Conservation (phyloP, 768 basidiomycete genomes). For the Coprinellus aureogranulatus region DNA sequence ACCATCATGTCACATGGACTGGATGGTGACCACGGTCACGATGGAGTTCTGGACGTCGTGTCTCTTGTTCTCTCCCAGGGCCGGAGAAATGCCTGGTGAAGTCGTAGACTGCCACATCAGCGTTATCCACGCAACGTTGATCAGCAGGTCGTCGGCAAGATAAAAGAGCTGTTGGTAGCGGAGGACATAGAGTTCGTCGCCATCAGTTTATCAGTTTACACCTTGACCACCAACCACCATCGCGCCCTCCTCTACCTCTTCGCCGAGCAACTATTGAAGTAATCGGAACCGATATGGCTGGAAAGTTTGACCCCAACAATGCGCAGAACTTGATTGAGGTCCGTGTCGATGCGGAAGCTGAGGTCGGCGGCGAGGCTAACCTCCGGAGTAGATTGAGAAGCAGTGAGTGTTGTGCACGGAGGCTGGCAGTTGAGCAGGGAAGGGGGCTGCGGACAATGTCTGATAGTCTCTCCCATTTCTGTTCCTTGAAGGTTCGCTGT, state of each 20-base stretch:
- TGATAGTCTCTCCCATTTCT: not conserved
- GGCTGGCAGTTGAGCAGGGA: not conserved
- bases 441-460: not conserved
- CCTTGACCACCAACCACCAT: too few relatives aligned
- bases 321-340: conserved; percentile 93
- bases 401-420: conserved; percentile 57
- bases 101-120: too few relatives aligned
- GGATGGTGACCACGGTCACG: too few relatives aligned
- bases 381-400: conserved; percentile 78
- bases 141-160: too few relatives aligned
- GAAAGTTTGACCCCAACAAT: conserved; percentile 79
- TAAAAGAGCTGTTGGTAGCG: too few relatives aligned
- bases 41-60: too few relatives aligned
- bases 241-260: not conserved
- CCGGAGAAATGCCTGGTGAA: too few relatives aligned
- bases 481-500: conserved; percentile 70
- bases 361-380: not conserved
- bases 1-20: too few relatives aligned
- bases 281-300: conserved; percentile 36
- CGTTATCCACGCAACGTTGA: too few relatives aligned
- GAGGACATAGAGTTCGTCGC: too few relatives aligned
- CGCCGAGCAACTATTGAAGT: conserved; percentile 2
- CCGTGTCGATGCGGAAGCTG: not conserved
- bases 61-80: too few relatives aligned
- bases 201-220: too few relatives aligned